These are phyloP conservation scores for Trichoderma citrinoviride DNA, from an alignment of 2,329 filamentous ascomycete genomes.

Conservation along the genomic window DNA sequence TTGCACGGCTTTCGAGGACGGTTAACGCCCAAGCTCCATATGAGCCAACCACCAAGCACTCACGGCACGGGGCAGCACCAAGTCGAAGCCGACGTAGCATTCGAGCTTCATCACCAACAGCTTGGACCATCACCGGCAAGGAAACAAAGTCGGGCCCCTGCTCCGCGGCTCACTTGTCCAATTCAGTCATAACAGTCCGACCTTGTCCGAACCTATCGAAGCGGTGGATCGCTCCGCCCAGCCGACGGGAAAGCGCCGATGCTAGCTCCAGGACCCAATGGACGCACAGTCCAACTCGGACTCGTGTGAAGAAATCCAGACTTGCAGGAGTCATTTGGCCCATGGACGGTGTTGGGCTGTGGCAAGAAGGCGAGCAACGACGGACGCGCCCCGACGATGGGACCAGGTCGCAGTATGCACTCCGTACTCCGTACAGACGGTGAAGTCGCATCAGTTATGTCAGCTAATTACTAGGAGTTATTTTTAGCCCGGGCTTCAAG, in stretches of 20 bases:
- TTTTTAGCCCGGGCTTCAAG: neutral
- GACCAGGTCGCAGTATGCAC: neutral
- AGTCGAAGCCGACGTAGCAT: neutral
- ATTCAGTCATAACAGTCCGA: neutral
- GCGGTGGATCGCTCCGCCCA: slow-evolving; percentile 10
- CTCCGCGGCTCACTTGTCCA: slow-evolving; percentile 1
- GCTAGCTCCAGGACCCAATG: neutral
- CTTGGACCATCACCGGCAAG: neutral
- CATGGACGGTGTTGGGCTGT: neutral
- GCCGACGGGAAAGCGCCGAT: slow-evolving; percentile 17
- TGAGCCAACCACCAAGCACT: neutral
- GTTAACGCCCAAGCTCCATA: slow-evolving; percentile 2
- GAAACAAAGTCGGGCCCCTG: neutral
- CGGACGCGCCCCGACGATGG: neutral
- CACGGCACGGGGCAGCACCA: neutral
- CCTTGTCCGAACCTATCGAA: neutral
- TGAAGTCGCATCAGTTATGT: neutral
- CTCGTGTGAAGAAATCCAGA: neutral
- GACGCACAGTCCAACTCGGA: slow-evolving; percentile 4
- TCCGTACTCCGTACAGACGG: neutral
- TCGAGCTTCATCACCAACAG: neutral
- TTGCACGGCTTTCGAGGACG: neutral
- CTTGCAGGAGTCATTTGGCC: neutral
- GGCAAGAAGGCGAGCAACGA: neutral
- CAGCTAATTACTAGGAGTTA: neutral